A percentile compares a stretch with the other conserved stretches of the same genome.
phyloP scores from a whole-genome alignment of 2,329 filamentous ascomycete genomes.

The Fusarium napiforme region DNA sequence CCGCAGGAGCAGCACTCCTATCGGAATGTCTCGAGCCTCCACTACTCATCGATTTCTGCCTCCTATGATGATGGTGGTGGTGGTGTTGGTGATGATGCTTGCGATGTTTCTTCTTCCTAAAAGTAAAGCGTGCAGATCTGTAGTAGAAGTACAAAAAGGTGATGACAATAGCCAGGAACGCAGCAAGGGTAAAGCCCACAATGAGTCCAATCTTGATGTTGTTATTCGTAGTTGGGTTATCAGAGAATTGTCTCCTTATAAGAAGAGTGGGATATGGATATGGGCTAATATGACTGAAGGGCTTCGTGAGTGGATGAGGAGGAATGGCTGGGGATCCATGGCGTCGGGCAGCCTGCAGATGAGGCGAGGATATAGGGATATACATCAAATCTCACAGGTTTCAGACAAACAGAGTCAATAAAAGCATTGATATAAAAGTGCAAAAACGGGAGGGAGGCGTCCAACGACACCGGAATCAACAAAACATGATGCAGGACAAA shows the following conservation, averaged over 20 bases:
- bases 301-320: conserved; percentile 13
- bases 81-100: neutral
- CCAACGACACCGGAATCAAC: conserved; percentile 15
- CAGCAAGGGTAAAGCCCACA: conserved; percentile 54
- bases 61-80: conserved; percentile 16
- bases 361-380: conserved; percentile 41
- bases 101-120: conserved; percentile 41
- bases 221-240: conserved; percentile 46
- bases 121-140: conserved; percentile 50
- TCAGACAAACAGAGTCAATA: neutral
- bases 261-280: conserved; percentile 12
- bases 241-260: conserved; percentile 43
- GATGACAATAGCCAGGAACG: conserved; percentile 52
- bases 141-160: conserved; percentile 56
- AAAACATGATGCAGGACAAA: conserved; percentile 16
- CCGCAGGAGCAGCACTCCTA: conserved; percentile 29
- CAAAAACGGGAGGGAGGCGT: conserved; percentile 12
- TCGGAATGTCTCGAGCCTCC: conserved; percentile 50
- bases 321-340: conserved; percentile 12
- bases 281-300: neutral
- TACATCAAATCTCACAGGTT: conserved; percentile 45
- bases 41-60: conserved; percentile 45
- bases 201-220: conserved; percentile 57
- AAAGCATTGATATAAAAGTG: conserved; percentile 28
- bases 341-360: conserved; percentile 22